A percentile compares a stretch with the other conserved stretches of the same genome.
Conservation (phyloP, 345 rosid genomes). For the Carallia brachiata region DNA sequence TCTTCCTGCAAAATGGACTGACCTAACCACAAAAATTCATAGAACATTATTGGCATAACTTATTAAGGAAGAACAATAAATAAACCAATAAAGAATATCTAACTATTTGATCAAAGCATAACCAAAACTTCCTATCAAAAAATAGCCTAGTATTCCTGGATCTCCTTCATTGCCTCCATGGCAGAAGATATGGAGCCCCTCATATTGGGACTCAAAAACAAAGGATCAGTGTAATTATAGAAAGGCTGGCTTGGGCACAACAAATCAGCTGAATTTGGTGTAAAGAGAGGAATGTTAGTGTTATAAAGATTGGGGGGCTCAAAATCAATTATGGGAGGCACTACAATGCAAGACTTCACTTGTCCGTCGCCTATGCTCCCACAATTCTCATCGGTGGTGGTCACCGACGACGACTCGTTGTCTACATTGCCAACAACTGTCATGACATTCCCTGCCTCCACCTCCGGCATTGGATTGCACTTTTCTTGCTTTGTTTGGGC, state of each 20-base stretch:
- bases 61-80: not conserved
- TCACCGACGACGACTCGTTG: constrained; percentile 67
- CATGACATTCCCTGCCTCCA: constrained; percentile 9
- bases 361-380: constrained; percentile 40
- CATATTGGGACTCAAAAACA: constrained; percentile 43
- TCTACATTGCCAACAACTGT: constrained; percentile 31
- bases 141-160: constrained; percentile 33
- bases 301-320: constrained; percentile 42
- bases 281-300: constrained; percentile 43
- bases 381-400: constrained; percentile 59
- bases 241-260: constrained; percentile 43
- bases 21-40: not conserved
- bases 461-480: not conserved
- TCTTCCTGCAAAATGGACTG: not conserved
- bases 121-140: not conserved
- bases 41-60: not conserved
- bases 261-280: constrained; percentile 44
- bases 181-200: constrained; percentile 45
- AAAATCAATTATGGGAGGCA: constrained; percentile 23
- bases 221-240: constrained; percentile 42
- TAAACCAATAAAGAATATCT: not conserved
- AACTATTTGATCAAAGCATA: not conserved
- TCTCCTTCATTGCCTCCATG: constrained; percentile 40
- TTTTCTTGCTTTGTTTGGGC: constrained; percentile 12
- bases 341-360: constrained; percentile 45